phyloP scores from a whole-genome alignment of 1,284 basidiomycete genomes.

The Phaffia rhodozyma region DNA sequence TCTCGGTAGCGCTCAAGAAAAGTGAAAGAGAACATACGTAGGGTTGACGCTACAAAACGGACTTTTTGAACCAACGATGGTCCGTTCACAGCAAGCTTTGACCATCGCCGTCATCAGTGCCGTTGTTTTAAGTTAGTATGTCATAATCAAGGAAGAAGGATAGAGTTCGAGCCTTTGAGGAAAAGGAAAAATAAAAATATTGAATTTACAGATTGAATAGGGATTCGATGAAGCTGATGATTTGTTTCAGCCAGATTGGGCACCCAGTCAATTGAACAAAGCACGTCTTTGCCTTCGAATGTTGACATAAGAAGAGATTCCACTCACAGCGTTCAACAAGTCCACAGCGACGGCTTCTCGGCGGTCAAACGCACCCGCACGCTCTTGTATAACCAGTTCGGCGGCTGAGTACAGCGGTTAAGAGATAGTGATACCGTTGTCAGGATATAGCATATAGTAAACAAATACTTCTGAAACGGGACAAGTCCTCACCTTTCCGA shows the following conservation, averaged over 20 bases:
- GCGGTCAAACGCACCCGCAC: slow-evolving; percentile 42
- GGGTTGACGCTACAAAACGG: slow-evolving; percentile 66
- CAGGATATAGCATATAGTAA: background rate
- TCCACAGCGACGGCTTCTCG: slow-evolving; percentile 67
- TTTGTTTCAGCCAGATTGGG: slow-evolving; percentile 15
- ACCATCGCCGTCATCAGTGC: slow-evolving; percentile 51
- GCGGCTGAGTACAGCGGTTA: background rate
- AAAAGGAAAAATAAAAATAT: background rate
- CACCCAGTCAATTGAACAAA: background rate
- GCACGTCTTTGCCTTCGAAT: no score
- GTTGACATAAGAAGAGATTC: slow-evolving; percentile 31
- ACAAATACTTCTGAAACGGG: background rate
- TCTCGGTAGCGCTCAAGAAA: slow-evolving; percentile 68
- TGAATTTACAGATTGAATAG: slow-evolving; percentile 55
- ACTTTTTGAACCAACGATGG: slow-evolving; percentile 54
- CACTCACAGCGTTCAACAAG: slow-evolving; percentile 62
- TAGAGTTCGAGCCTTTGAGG: background rate
- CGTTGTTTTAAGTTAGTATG: slow-evolving; percentile 50
- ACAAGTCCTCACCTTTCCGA: background rate
- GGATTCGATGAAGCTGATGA: slow-evolving; percentile 45
- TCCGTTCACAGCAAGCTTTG: slow-evolving; percentile 26
- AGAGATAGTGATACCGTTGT: background rate
- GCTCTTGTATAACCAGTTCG: slow-evolving; percentile 22
- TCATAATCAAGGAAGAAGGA: background rate
- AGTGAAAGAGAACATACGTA: slow-evolving; percentile 35